Percentiles rank a stretch among this genome's conserved stretches.
These are phyloP conservation scores for Fusarium sp. DNA, from an alignment of 2,329 filamentous ascomycete genomes.

Conservation along the genomic window DNA sequence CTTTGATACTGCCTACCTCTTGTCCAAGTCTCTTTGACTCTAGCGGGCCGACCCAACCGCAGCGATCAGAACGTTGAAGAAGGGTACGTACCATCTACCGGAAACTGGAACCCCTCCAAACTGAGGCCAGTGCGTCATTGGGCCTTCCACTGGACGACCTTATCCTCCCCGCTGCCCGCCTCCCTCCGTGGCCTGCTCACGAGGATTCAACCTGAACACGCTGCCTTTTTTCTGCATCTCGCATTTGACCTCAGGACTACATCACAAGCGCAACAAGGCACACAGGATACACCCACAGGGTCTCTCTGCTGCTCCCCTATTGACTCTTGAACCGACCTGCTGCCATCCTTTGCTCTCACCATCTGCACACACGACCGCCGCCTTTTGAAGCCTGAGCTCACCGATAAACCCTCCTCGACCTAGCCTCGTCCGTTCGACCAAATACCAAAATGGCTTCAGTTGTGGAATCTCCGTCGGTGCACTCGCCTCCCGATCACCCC, in stretches of 20 bases:
- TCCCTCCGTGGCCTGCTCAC: slow-evolving; percentile 39
- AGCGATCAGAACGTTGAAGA: neutral
- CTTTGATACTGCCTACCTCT: neutral
- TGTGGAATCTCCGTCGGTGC: slow-evolving; percentile 53
- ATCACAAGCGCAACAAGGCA: slow-evolving; percentile 35
- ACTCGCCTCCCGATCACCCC: slow-evolving; percentile 57
- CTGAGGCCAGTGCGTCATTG: slow-evolving; percentile 42
- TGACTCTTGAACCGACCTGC: slow-evolving; percentile 1
- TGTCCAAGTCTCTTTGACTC: neutral
- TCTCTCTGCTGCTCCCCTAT: neutral
- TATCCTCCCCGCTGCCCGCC: slow-evolving; percentile 26
- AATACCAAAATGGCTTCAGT: slow-evolving; percentile 55
- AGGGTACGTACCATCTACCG: slow-evolving; percentile 31
- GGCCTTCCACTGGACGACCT: slow-evolving; percentile 13
- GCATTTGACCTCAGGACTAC: slow-evolving; percentile 33
- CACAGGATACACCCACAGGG: neutral
- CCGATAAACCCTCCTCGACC: slow-evolving; percentile 31
- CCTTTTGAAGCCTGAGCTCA: slow-evolving; percentile 15
- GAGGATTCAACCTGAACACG: slow-evolving; percentile 30
- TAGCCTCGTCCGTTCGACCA: slow-evolving; percentile 13
- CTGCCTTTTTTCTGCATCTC: slow-evolving; percentile 15
- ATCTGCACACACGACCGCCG: slow-evolving; percentile 14
- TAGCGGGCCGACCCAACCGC: neutral
- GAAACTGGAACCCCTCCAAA: slow-evolving; percentile 22
- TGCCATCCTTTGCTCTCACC: neutral